These are phyloP conservation scores for Mycena latifolia DNA, from an alignment of 768 basidiomycete species.

Conservation along the genomic window DNA sequence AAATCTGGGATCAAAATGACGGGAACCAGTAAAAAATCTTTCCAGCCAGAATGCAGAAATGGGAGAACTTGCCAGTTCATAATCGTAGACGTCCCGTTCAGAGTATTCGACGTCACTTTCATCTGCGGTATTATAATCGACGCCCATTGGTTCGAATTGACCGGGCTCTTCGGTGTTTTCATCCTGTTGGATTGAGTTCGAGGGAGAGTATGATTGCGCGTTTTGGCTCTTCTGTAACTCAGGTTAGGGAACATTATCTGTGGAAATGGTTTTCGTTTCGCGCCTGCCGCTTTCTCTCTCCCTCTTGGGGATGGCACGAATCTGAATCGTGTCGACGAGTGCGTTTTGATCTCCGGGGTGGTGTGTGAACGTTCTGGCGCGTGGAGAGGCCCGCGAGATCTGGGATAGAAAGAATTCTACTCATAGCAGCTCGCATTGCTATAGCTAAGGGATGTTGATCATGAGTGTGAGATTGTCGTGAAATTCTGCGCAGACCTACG, in stretches of 20 bases:
- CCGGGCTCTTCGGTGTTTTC: background rate
- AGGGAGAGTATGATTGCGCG: background rate
- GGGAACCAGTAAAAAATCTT: background rate
- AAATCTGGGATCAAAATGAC: background rate
- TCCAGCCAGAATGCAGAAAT: background rate
- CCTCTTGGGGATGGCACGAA: background rate
- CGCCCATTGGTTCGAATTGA: slow-evolving; percentile 11
- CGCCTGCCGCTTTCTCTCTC: slow-evolving; percentile 21
- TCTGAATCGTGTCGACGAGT: slow-evolving; percentile 13
- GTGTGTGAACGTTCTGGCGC: background rate
- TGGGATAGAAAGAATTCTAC: slow-evolving; percentile 56
- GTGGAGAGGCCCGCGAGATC: slow-evolving; percentile 57
- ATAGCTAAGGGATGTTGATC: slow-evolving; percentile 42
- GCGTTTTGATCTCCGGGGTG: slow-evolving; percentile 4
- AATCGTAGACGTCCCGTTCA: background rate
- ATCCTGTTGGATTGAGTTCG: background rate
- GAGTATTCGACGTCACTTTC: background rate
- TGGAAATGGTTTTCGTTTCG: background rate
- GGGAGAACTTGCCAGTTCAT: slow-evolving; percentile 1
- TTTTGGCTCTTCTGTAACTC: slow-evolving; percentile 7
- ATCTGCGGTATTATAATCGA: slow-evolving; percentile 2
- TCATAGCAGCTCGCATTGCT: slow-evolving; percentile 51
- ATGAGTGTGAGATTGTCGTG: slow-evolving; percentile 1
- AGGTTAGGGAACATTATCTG: background rate
- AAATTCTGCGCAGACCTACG: slow-evolving; percentile 51